A percentile compares a stretch with the other conserved stretches of the same genome.
Conservation (phyloP, 1,284 basidiomycete species). For the Leccinum colubrinum region DNA sequence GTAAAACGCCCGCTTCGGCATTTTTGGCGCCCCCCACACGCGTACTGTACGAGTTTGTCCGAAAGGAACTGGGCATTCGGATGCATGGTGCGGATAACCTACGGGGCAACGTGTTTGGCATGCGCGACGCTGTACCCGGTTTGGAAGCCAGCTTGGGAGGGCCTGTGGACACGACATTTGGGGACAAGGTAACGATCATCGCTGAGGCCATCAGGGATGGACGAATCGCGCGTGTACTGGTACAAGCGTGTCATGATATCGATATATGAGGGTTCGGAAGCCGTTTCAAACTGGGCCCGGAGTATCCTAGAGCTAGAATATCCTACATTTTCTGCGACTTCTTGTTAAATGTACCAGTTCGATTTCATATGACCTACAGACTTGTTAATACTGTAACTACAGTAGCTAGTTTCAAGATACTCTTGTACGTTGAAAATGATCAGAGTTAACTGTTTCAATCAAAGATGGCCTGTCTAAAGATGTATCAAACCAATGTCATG, state of each 20-base stretch:
- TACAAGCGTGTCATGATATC: slow-evolving; percentile 43
- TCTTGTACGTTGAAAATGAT: neutral
- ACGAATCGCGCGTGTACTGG: slow-evolving; percentile 60
- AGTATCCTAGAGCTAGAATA: neutral
- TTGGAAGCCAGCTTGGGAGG: slow-evolving; percentile 17
- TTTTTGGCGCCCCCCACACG: slow-evolving; percentile 61
- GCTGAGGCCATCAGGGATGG: slow-evolving; percentile 77
- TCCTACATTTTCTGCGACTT: neutral
- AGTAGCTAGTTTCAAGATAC: neutral
- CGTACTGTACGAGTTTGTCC: slow-evolving; percentile 69
- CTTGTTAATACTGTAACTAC: neutral
- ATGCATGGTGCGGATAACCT: slow-evolving; percentile 77
- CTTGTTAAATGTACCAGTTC: neutral
- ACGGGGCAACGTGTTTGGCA: slow-evolving; percentile 29
- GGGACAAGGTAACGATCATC: slow-evolving; percentile 65
- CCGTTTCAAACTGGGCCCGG: neutral
- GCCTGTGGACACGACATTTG: slow-evolving; percentile 51
- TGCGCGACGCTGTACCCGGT: slow-evolving; percentile 14
- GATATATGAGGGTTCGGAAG: slow-evolving; percentile 8
- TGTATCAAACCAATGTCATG: neutral
- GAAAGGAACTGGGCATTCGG: slow-evolving; percentile 59
- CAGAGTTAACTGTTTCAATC: neutral
- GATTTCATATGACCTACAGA: neutral
- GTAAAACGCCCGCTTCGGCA: slow-evolving; percentile 52
- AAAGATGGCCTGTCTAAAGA: slow-evolving; percentile 4